Evolutionary conservation across 495 filamentous ascomycete species (phyloP).

Genomic region (Halenospora varia): DNA sequence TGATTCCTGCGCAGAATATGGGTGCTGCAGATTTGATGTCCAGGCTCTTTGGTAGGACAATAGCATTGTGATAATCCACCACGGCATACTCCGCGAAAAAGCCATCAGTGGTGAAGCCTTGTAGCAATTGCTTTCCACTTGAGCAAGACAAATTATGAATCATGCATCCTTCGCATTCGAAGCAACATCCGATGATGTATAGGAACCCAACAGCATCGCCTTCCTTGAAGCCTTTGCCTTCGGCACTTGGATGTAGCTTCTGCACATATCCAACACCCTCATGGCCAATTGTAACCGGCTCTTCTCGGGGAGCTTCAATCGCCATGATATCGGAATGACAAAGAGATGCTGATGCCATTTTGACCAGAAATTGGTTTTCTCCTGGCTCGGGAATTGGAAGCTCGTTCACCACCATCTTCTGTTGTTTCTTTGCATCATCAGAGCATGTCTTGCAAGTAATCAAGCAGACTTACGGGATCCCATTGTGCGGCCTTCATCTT

Average conservation of each 20-base stretch:
- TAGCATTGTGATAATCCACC: slow-evolving; percentile 34
- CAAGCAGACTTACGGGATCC: background rate
- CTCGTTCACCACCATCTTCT: background rate
- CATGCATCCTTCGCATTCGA: slow-evolving; percentile 35
- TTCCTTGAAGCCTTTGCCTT: slow-evolving; percentile 34
- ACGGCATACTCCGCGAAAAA: slow-evolving; percentile 37
- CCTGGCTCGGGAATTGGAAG: slow-evolving; percentile 1
- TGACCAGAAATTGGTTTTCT: slow-evolving; percentile 15
- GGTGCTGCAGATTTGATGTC: slow-evolving; percentile 30
- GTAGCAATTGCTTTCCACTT: slow-evolving; percentile 29
- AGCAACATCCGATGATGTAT: slow-evolving; percentile 35
- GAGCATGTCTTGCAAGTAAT: background rate
- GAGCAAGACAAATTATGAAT: slow-evolving; percentile 34
- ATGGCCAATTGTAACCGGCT: slow-evolving; percentile 33
- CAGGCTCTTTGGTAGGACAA: slow-evolving; percentile 28
- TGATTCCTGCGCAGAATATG: slow-evolving; percentile 38
- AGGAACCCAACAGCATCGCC: slow-evolving; percentile 35
- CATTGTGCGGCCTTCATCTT: slow-evolving; percentile 5
- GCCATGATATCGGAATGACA: slow-evolving; percentile 35
- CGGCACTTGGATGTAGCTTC: slow-evolving; percentile 27
- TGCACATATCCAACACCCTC: slow-evolving; percentile 36
- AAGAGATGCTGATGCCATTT: slow-evolving; percentile 33
- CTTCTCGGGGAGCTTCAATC: slow-evolving; percentile 13
- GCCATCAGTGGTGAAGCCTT: slow-evolving; percentile 34
- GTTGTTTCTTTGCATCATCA: background rate